Base-by-base conservation (phyloP, 2,329 filamentous ascomycete genomes). In the Cladophialophora exuberans region DNA sequence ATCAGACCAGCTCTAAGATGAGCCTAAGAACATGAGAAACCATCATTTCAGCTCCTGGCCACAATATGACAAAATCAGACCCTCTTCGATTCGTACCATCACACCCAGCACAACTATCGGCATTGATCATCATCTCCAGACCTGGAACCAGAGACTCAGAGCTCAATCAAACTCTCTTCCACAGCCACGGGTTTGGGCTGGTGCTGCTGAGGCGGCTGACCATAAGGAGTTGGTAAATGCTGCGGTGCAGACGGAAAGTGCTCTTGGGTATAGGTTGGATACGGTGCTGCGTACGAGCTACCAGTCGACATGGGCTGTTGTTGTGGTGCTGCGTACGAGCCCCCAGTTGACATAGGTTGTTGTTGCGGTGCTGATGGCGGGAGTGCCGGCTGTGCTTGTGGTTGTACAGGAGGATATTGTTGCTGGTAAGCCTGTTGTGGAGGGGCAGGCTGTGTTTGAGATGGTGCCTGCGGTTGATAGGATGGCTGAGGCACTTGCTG, bases 101-200 rank as follows among this genome's bases (percentile, higher is more conserved):
- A n/a, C n/a, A n/a, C n/a, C n/a, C n/a, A n/a, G n/a, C n/a, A n/a
- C n/a, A n/a, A n/a, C n/a, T n/a, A n/a, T n/a, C n/a, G 22, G 22
- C 22, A n/a, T 25, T n/a, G n/a, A 11, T 20, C 22, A n/a, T 20
- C 15, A 18, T 4, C 23, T n/a, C 9, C n/a, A 33, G 10, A 15
- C n/a, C 46, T 13, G 18, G n/a, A n/a, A 7, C 22, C 20, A 33
- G 18, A 6, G 33, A 17, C 45, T 70, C 71, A 92, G 59, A 93
- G 77, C 70, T 94, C 89, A 71, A 94, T 94, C 66, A 94, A 73
- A 55, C 85, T 87, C 72, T 93, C 89, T 71, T 93, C 89, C 42
- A 87, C 79, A 1, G 76, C 79, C 2, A 61, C 68, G 71, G 78
- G 68, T 62, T 79, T 75, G 36, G 76, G 72, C 52, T 70, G 68